Evolutionary conservation across 108 stramenopile species (phyloP).

Genomic region (Craspedostauros australis): DNA sequence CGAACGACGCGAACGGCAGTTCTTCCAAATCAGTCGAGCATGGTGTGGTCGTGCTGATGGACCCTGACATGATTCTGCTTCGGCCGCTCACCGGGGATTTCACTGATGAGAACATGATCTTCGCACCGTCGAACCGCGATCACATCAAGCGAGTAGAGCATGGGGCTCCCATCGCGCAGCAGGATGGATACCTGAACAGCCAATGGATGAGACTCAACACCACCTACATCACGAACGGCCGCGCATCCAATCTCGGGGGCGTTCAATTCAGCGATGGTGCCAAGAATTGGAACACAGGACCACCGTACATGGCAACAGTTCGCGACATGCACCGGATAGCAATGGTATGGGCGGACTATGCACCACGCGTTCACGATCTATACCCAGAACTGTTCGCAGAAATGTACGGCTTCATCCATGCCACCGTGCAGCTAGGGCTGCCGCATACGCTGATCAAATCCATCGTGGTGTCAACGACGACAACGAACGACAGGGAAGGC

Average conservation of each 20-base stretch:
- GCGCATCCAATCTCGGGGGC: conserved; percentile 1
- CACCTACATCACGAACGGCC: background rate
- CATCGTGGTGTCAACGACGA: conserved; percentile 52
- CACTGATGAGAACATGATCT: conserved; percentile 16
- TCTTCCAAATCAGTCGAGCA: conserved; percentile 20
- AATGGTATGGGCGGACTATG: conserved; percentile 63
- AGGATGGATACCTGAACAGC: conserved; percentile 14
- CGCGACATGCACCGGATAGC: conserved; percentile 67
- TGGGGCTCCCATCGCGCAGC: conserved; percentile 24
- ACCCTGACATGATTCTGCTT: conserved; percentile 93
- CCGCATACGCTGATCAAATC: conserved; percentile 59
- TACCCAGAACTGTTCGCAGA: conserved; percentile 70
- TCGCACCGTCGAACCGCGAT: too few species aligned
- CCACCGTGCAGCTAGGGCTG: conserved; percentile 63
- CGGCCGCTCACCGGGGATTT: conserved; percentile 75
- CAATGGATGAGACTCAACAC: conserved; percentile 15
- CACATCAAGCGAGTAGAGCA: too few species aligned
- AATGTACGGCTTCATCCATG: conserved; percentile 77
- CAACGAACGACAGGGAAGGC: conserved; percentile 34
- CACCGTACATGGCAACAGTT: conserved; percentile 86
- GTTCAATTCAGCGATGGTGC: conserved; percentile 32
- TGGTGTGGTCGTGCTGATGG: conserved; percentile 82
- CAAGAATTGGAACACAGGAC: conserved; percentile 62
- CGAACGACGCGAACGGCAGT: background rate
- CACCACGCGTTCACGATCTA: conserved; percentile 54